phyloP scores from a whole-genome alignment of 169 alveolate genomes.

The Babesia gibsoni region DNA sequence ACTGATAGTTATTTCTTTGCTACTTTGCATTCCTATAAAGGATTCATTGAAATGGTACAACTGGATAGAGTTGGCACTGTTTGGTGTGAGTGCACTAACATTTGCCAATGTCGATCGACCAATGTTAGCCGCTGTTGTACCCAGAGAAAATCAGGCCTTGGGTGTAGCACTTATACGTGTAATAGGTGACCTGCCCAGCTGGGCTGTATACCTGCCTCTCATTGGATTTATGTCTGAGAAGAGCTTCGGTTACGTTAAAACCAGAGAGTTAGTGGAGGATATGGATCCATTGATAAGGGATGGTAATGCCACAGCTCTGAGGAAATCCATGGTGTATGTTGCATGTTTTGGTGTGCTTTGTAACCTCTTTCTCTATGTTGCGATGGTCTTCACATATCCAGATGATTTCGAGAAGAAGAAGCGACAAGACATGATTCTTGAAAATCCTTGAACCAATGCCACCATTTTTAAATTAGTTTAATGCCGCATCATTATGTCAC shows the following conservation, averaged over 20 bases:
- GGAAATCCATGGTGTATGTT: slow-evolving; percentile 17
- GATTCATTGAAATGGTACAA: slow-evolving; percentile 49
- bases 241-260: slow-evolving; percentile 68
- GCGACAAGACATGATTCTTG: too few species aligned
- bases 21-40: slow-evolving; percentile 67
- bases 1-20: slow-evolving; percentile 66
- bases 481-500: too few species aligned
- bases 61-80: slow-evolving; percentile 64
- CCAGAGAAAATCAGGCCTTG: slow-evolving; percentile 86
- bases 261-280: neutral
- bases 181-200: slow-evolving; percentile 84
- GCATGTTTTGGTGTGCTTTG: neutral
- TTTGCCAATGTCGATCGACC: slow-evolving; percentile 89
- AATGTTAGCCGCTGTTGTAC: slow-evolving; percentile 84
- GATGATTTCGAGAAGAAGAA: neutral
- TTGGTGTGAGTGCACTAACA: slow-evolving; percentile 85
- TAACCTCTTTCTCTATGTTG: slow-evolving; percentile 11
- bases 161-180: slow-evolving; percentile 80
- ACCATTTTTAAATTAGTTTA: too few species aligned
- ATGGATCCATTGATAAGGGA: neutral
- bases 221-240: slow-evolving; percentile 84
- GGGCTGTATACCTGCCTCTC: slow-evolving; percentile 83
- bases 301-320: slow-evolving; percentile 7
- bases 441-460: too few species aligned
- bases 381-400: slow-evolving; percentile 25